These are phyloP conservation scores for Colletotrichum tanaceti DNA, from an alignment of 2,329 filamentous ascomycete species.

Conservation along the genomic window DNA sequence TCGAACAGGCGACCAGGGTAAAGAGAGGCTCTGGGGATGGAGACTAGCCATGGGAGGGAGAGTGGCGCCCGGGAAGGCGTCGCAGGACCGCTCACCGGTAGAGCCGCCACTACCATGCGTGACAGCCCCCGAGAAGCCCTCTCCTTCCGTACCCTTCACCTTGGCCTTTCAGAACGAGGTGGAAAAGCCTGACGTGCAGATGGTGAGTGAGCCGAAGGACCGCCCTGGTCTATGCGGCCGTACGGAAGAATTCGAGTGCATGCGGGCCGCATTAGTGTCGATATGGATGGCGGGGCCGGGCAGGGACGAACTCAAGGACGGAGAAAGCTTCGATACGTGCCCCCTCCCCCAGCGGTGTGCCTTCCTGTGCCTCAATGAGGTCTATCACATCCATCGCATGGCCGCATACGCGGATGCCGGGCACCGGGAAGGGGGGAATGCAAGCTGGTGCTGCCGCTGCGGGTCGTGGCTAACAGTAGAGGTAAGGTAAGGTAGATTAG, in stretches of 20 bases:
- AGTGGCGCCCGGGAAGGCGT: constrained; percentile 20
- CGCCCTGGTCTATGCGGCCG: constrained; percentile 29
- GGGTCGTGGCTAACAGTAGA: background rate
- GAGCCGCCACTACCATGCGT: constrained; percentile 4
- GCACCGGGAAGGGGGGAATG: background rate
- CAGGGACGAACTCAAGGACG: background rate
- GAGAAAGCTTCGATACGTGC: background rate
- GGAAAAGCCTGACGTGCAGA: constrained; percentile 28
- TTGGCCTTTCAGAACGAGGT: constrained; percentile 4
- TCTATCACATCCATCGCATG: constrained; percentile 9
- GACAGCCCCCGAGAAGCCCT: background rate
- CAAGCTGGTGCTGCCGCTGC: background rate
- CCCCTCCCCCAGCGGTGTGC: constrained; percentile 18
- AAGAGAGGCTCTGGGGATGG: constrained; percentile 7
- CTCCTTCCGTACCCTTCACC: background rate
- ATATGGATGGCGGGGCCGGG: constrained; percentile 24
- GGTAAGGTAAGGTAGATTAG: no score
- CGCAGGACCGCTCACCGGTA: constrained; percentile 18
- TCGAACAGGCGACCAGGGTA: constrained; percentile 7
- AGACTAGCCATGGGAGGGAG: background rate
- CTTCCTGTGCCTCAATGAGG: constrained; percentile 15
- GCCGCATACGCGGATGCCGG: constrained; percentile 7
- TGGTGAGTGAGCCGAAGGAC: constrained; percentile 10
- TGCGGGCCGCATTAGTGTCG: constrained; percentile 35
- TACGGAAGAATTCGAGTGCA: constrained; percentile 29